Evolutionary conservation across 345 rosid species (phyloP).

Genomic region (Arabidopsis arenosa): DNA sequence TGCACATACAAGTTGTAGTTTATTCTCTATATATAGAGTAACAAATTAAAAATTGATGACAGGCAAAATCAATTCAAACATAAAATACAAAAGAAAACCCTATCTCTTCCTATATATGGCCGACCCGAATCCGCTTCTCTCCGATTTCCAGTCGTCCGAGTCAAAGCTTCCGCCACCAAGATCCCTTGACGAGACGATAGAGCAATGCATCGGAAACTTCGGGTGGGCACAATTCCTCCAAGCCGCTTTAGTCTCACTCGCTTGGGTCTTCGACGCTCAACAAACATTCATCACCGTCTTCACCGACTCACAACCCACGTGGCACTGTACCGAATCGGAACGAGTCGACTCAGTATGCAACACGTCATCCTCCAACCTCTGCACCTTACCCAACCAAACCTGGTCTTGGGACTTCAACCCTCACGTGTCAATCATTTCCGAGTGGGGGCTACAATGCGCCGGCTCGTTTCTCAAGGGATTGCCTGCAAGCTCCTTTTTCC

Average conservation of each 20-base stretch:
- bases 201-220: slow-evolving; percentile 53
- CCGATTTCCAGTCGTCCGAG: slow-evolving; percentile 29
- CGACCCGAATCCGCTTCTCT: slow-evolving; percentile 46
- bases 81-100: slow-evolving; percentile 9
- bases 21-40: slow-evolving; percentile 11
- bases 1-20: background rate
- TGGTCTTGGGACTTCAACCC: slow-evolving; percentile 60
- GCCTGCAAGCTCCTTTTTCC: slow-evolving; percentile 65
- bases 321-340: slow-evolving; percentile 53
- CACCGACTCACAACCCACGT: slow-evolving; percentile 60
- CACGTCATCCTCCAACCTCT: slow-evolving; percentile 40
- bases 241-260: slow-evolving; percentile 57
- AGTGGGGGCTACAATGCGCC: slow-evolving; percentile 64
- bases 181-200: slow-evolving; percentile 54
- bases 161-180: slow-evolving; percentile 34
- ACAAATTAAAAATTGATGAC: background rate
- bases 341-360: slow-evolving; percentile 34
- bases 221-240: slow-evolving; percentile 56
- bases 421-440: slow-evolving; percentile 52
- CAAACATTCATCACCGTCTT: slow-evolving; percentile 68
- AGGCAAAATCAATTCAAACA: slow-evolving; percentile 8
- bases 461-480: slow-evolving; percentile 52
- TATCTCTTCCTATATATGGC: slow-evolving; percentile 23
- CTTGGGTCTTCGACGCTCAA: slow-evolving; percentile 67
- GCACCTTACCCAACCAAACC: slow-evolving; percentile 46